Percentiles rank a stretch among this genome's conserved stretches.
phyloP scores from a whole-genome alignment of 1,139 yeast genomes.

The Hansenula anomala region DNA sequence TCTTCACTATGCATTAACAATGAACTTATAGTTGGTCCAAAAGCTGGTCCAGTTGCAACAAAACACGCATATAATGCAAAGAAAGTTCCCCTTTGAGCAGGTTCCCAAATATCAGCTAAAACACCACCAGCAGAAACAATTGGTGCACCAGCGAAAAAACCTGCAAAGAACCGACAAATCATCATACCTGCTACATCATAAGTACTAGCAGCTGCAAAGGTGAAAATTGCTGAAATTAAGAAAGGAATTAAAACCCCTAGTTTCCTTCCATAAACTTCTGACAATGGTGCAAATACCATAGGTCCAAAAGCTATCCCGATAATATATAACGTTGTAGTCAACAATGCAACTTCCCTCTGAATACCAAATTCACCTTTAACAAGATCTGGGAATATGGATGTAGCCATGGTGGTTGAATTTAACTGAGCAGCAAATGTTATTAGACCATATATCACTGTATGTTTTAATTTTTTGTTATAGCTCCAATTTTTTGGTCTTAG shows the following conservation, averaged over 20 bases:
- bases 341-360: slow-evolving; percentile 29
- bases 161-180: slow-evolving; percentile 44
- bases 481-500: slow-evolving; percentile 34
- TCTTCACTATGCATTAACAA: slow-evolving; percentile 37
- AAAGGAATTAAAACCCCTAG: slow-evolving; percentile 40
- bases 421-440: slow-evolving; percentile 41
- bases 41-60: slow-evolving; percentile 47
- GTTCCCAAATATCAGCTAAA: slow-evolving; percentile 36
- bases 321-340: slow-evolving; percentile 44
- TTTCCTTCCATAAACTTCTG: slow-evolving; percentile 43
- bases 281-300: slow-evolving; percentile 37
- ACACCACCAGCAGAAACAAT: slow-evolving; percentile 54
- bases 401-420: slow-evolving; percentile 34
- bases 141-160: slow-evolving; percentile 50
- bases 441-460: slow-evolving; percentile 36
- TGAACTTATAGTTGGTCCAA: slow-evolving; percentile 49
- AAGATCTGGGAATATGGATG: slow-evolving; percentile 23
- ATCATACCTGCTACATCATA: slow-evolving; percentile 40
- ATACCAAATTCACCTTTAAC: slow-evolving; percentile 29
- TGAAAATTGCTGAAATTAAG: slow-evolving; percentile 41
- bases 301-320: slow-evolving; percentile 42
- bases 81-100: slow-evolving; percentile 18
- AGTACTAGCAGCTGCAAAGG: slow-evolving; percentile 46
- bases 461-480: slow-evolving; percentile 26
- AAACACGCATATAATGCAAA: slow-evolving; percentile 39